Base-by-base conservation (phyloP, 2,329 filamentous ascomycete genomes). In the Scleromitrula shiraiana region DNA sequence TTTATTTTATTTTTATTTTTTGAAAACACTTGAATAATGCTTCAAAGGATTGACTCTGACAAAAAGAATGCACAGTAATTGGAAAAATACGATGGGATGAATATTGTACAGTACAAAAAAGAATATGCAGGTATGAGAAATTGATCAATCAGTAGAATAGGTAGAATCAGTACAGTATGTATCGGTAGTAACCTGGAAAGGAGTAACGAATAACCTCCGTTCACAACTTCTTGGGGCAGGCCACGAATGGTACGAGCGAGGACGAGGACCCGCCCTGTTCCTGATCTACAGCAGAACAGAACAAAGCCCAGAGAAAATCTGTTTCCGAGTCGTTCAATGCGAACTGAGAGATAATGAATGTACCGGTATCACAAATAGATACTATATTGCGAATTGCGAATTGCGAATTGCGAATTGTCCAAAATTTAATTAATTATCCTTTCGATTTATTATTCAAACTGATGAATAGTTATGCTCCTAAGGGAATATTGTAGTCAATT, bases 161-260 rank as follows among this genome's bases (percentile, higher is more conserved):
- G n/a, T n/a, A n/a, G n/a, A n/a, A n/a, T n/a, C n/a, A 27, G 27
- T 39, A 29, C 38, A 15, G 35, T 26, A 29, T 24, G 36, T n/a
- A 23, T n/a, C n/a, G n/a, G n/a, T n/a, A n/a, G n/a, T n/a, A n/a
- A n/a, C n/a, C n/a, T n/a, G 35, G 15, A 40, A 46, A 46, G 43
- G 43, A 46, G 43, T 32, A 14, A 23, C 43, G 24, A 46, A 46
- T 39, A 40, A 46, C 23, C 43, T 40, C 33, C 14, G 29, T 12
- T 5, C 29, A 32, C 35, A 24, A 26, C 35, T 40, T 46, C 35
- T 33, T 32, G 43, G 43, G 41, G 41, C 20, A 43, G 35, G 19
- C 43, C 35, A 40, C 23, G 43, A 46, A 46, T 46, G 26, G 43
- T 39, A 46, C 43, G 35, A 39, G 43, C 19, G 35, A 36, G 26